Evolutionary conservation across 495 filamentous ascomycete species (phyloP), one percentile per base, ranked within the genome.

Genomic region (Hypoxylon cercidicola): DNA sequence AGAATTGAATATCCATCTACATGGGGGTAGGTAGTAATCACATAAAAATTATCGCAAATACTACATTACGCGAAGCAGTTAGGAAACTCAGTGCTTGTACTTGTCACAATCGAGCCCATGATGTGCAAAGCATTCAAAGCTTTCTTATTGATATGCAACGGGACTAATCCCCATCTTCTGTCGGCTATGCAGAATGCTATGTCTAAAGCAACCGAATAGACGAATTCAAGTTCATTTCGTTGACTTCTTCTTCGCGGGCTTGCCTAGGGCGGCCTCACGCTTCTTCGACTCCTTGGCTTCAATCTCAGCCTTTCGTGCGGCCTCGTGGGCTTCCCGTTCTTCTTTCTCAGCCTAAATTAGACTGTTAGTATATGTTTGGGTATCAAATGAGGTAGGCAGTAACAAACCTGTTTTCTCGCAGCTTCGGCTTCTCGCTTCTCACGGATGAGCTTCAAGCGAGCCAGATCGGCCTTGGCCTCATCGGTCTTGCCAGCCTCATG

Each of bases 401-500:
- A 19, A 64, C 79, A 46, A 67, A 84, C 83, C 80, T 81, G 78
- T 65, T 82, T 84, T 60, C 82, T 62, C 7, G 82, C 83, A 20
- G 91, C 85, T 73, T 96, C 94, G 23, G 89, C 88, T 74, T 95
- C 95, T 34, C 95, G 84, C 81, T 90, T 88, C 83, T 96, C 91
- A 20, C 88, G 83, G 55, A 99, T 91, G 50, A 93, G 69, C 66
- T 80, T 85, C 72, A 99, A 74, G 52, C 95, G 81, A 49, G 91
- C 95, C 70, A 98, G 68, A 81, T 99, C 95, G n/a, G 92, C 88
- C 67, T 89, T 90, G 18, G 94, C 95, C 81, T 98, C 92, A 54
- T 99, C 96, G 37, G 95, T 97, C 85, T 97, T 97, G 55, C 95
- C 95, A 68, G 92, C 92, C 56, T 92, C 92, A 69, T 99, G 95